phyloP scores from a whole-genome alignment of 495 filamentous ascomycete genomes.

The Daldinia bambusicola region DNA sequence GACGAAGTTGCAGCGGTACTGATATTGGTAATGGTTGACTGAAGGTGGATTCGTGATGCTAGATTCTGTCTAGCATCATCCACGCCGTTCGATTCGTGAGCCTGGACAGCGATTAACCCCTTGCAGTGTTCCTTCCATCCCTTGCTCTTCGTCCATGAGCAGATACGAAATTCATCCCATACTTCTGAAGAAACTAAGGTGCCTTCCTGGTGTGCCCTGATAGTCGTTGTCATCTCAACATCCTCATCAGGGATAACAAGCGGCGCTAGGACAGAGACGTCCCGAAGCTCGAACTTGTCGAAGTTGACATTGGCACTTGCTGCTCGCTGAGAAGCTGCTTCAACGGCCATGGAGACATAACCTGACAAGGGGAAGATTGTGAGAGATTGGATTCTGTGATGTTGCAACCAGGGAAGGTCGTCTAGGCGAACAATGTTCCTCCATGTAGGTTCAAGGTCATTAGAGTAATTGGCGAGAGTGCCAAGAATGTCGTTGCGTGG shows the following conservation, averaged over 20 bases:
- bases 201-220: constrained; percentile 54
- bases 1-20: constrained; percentile 35
- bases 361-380: constrained; percentile 70
- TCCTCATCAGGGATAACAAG: constrained; percentile 62
- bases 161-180: constrained; percentile 60
- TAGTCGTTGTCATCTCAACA: constrained; percentile 55
- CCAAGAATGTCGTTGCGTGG: constrained; percentile 66
- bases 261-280: constrained; percentile 56
- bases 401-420: constrained; percentile 65
- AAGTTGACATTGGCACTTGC: constrained; percentile 40
- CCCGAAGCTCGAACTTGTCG: constrained; percentile 57
- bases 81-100: constrained; percentile 51
- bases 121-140: constrained; percentile 61
- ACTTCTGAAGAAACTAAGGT: constrained; percentile 49
- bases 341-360: constrained; percentile 66
- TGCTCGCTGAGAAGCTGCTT: constrained; percentile 59
- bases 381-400: constrained; percentile 61
- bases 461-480: constrained; percentile 56
- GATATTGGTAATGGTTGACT: constrained; percentile 44
- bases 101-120: constrained; percentile 53
- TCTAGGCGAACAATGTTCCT: constrained; percentile 59
- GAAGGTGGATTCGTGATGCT: constrained; percentile 45
- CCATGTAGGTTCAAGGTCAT: constrained; percentile 63
- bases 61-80: constrained; percentile 46
- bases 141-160: constrained; percentile 57